Percentiles rank a stretch among this genome's conserved stretches.
phyloP scores from a whole-genome alignment of 495 filamentous ascomycete genomes.

The Podospora comata region DNA sequence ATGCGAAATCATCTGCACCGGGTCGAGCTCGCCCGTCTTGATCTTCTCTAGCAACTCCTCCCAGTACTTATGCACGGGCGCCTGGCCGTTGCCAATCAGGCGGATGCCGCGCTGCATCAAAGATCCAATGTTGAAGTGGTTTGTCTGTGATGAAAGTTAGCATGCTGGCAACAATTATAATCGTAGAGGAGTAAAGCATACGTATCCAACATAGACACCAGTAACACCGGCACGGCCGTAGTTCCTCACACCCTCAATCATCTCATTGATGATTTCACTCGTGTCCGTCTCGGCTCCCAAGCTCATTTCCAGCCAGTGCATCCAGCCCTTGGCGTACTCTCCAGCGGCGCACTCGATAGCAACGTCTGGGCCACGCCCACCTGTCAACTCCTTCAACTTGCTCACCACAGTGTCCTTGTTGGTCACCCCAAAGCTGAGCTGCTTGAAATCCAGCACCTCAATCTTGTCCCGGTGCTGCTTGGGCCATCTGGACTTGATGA shows the following conservation, averaged over 20 bases:
- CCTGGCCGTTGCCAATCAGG: constrained; percentile 80
- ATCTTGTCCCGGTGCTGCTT: constrained; percentile 38
- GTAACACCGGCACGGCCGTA: constrained; percentile 77
- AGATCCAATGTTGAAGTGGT: constrained; percentile 78
- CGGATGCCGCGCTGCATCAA: constrained; percentile 85
- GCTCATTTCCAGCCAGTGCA: constrained; percentile 70
- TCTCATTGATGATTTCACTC: constrained; percentile 83
- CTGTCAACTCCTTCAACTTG: constrained; percentile 69
- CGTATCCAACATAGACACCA: constrained; percentile 78
- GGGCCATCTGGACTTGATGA: constrained; percentile 60
- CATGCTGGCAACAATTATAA: background rate
- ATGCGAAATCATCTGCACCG: constrained; percentile 75
- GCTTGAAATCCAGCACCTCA: constrained; percentile 45
- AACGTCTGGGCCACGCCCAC: constrained; percentile 66
- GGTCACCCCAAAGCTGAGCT: constrained; percentile 45
- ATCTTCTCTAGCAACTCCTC: constrained; percentile 68
- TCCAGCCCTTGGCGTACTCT: constrained; percentile 81
- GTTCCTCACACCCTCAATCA: constrained; percentile 71
- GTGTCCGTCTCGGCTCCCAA: constrained; percentile 81
- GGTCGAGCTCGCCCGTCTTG: constrained; percentile 66
- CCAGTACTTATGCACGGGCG: constrained; percentile 84
- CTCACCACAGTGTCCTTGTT: constrained; percentile 59
- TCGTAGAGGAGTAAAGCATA: constrained; percentile 37
- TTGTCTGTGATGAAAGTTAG: constrained; percentile 49
- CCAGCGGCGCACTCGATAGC: constrained; percentile 81